Evolutionary conservation across 805 yeast genomes (phyloP), one percentile per base, ranked within the genome.

Genomic region (Cyberlindnera xishuangbannaensis): DNA sequence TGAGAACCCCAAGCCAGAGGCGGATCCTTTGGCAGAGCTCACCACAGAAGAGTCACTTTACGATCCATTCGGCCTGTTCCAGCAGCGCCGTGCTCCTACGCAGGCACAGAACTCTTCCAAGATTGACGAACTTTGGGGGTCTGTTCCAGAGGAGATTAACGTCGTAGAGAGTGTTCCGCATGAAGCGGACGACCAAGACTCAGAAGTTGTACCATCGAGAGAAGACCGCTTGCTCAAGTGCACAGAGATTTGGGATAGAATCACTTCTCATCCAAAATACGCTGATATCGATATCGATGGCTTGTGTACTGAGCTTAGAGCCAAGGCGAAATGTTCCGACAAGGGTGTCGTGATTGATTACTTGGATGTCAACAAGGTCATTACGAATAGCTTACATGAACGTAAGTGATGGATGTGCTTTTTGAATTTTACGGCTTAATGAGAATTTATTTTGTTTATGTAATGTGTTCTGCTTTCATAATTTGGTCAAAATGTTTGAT

Each of bases 171-270:
- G 32, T 31, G 11, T 18, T 13, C n/a, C 9, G 26, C 26, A 24
- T 10, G 9, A n/a, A 15, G 13, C 9, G 23, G 24, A 16, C 5
- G 40, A 40, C 18, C 43, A 39, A 18, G 64, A 52, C 24, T 55
- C 48, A 14, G 65, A 62, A 21, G 73, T 76, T 18, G 88, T 85
- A 4, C 95, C 95, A 6, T 73, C 81, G 5, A 81, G 75, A 7
- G 81, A 77, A 37, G 61, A 59, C 13, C 66, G 71, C 11, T 55
- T 76, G 46, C 61, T 83, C 60, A 76, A 76, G 51, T 92, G 98
- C 59, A 75, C 95, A 1, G 96, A 87, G 47, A 81, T 90, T 12
- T 92, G 98, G 98, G 97, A 90, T 58, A 73, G 97, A 52, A 82
- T 92, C 24, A 83, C 96, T 2, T 61, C 92, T 15, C 97, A 92